phyloP scores from a whole-genome alignment of 2,329 filamentous ascomycete genomes.

The Hypoxylon rubiginosum region DNA sequence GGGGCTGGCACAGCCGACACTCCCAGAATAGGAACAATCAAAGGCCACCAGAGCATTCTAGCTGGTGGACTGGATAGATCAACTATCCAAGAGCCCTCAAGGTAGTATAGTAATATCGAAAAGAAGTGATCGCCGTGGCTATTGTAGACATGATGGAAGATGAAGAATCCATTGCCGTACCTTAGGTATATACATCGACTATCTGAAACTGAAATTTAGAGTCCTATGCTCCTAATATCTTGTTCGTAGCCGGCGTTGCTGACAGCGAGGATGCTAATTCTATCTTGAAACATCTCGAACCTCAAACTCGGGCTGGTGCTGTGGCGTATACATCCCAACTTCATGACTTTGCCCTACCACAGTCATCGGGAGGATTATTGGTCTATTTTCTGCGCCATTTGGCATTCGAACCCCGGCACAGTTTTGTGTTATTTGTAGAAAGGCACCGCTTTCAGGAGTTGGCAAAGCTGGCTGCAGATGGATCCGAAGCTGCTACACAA shows the following conservation, averaged over 20 bases:
- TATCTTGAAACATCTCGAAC: constrained; percentile 23
- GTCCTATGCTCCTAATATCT: background rate
- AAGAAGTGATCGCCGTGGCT: background rate
- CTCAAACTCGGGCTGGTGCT: constrained; percentile 7
- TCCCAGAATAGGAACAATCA: constrained; percentile 22
- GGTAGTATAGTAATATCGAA: background rate
- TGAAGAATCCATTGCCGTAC: background rate
- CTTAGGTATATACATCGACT: constrained; percentile 3
- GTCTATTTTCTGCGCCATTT: background rate
- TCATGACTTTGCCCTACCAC: constrained; percentile 9
- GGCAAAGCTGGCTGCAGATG: background rate
- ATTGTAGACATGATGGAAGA: constrained; percentile 1
- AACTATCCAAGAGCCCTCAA: constrained; percentile 27
- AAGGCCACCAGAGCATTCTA: constrained; percentile 26
- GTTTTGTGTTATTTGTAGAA: constrained; percentile 31
- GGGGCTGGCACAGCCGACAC: constrained; percentile 41
- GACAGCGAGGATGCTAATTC: constrained; percentile 9
- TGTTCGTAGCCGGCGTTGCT: constrained; percentile 1
- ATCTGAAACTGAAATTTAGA: background rate
- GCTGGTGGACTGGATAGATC: constrained; percentile 26
- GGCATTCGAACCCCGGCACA: background rate
- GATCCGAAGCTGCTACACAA: constrained; percentile 6
- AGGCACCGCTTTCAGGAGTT: background rate
- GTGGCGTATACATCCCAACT: constrained; percentile 13
- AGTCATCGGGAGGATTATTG: constrained; percentile 15